Base-by-base conservation (phyloP, 1,284 basidiomycete species). In the Heterobasidion parviporum region DNA sequence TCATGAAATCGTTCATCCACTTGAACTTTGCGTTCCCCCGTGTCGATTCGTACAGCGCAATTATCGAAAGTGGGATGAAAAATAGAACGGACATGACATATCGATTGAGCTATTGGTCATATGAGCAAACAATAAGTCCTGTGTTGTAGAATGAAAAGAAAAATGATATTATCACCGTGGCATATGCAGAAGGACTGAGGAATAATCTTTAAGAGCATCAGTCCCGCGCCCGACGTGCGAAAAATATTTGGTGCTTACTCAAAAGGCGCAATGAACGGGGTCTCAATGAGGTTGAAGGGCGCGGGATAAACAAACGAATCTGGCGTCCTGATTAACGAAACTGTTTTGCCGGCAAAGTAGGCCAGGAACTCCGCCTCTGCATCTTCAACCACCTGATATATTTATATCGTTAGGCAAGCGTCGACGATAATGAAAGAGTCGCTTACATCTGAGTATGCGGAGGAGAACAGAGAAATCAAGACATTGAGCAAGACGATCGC, bases 401-500 rank as follows among this genome's bases (percentile, higher is more conserved):
- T 26, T 26, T 4, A 26, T 26, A 5, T 4, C 4, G 26, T 26
- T 41, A 41, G 6, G 38, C 0, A 41, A 8, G 6, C 38, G 38
- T 12, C 38, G 8, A 10, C 38, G 38, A 54, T 44, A 16, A 54
- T 41, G 60, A 52, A 55, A n/a, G 77, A 26, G 26, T 26, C 26
- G 6, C 81, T 74, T 64, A 93, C 90, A 64, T 92, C 91, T 14
- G 85, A 82, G 66, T 95, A 95, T 0, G 93, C 92, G 38, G 92
- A 92, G 10, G 92, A 85, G 67, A 95, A 98, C 64, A 98, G 73
- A 10, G 96, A 98, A 63, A 99, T 94, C 63, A 99, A 80, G 65
- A 99, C 87, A 70, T 97, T 98, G 69, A 97, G 80, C 54, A 98
- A 79, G 60, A 98, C 85, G 56, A 98, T 80, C n/a, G 85, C 85